Evolutionary conservation across 2,329 filamentous ascomycete genomes (phyloP), one percentile per base, ranked within the genome.

Genomic region (Pyrenochaeta sp.): DNA sequence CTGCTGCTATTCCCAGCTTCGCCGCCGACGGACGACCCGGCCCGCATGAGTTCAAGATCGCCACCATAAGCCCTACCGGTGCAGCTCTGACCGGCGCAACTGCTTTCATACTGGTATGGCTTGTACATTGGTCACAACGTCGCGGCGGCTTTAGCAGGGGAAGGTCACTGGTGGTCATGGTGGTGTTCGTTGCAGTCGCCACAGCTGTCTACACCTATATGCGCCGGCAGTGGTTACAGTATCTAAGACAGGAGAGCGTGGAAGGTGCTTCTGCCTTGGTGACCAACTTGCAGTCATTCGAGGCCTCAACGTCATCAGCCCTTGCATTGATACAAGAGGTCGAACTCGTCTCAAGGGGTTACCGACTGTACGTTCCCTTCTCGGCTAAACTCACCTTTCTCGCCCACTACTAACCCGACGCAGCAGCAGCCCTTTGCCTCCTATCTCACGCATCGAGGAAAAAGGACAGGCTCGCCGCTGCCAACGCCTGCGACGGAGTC

Each of bases 311-410:
- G 40, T 88, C 89, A 39, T 90, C 91, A 32, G 90, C 91, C 2
- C 82, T 97, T 54, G 88, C 90, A 37, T 85, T 97, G 59, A 90
- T 97, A 61, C 93, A 97, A 76, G 93, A 97, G 78, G 93, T 97
- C n/a, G 93, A 97, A 79, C 84, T 97, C 32, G 93, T 97, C 27
- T 96, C 93, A 30, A 88, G 93, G 67, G 93, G 93, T 24, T 97
- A 96, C 77, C 86, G 91, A 79, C 84, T 97, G 88, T 92, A 78
- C 77, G 88, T 80, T 48, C 45, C 34, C 37, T 44, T 48, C 27
- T 46, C 45, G 52, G 54, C 49, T 54, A 55, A 47, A 57, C 53
- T 63, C 39, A 15, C 50, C 13, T 22, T 22, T 13, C 12, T n/a
- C 34, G 24, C 34, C 27, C 46, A 71, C 61, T 67, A 61, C 65